Evolutionary conservation across 495 filamentous ascomycete species (phyloP), one percentile per base, ranked within the genome.

Genomic region (Penicillium pulvis): DNA sequence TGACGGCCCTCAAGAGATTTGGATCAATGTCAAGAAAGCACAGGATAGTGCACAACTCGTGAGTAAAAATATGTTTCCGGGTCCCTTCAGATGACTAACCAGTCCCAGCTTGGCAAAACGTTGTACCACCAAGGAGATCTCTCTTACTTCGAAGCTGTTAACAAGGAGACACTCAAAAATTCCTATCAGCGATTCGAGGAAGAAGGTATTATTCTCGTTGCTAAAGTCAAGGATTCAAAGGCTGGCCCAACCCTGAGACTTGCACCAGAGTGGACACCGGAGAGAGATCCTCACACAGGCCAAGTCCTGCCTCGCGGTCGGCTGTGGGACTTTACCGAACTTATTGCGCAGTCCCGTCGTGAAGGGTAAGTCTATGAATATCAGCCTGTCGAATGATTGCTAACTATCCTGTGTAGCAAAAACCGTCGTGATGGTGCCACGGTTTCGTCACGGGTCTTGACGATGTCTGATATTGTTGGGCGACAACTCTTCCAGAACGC

Each of bases 71-170:
- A 45, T 2, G 20, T 16, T 51, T 5, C 31, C 7, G 7, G 2
- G 12, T 41, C 47, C 10, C 14, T 12, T 12, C 12, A 30, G 20
- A 26, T 39, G 12, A 53, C 70, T 74, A 51, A 79, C 60, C 3
- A 23, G 33, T 53, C 30, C 11, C 51, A 92, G 89, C 85, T 97
- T 17, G 94, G 94, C 19, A 98, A 98, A 80, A 97, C 94, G 0
- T 78, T 98, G 8, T 98, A 97, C 68, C 92, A 98, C 70, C 94
- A 98, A 80, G 94, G 94, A 33, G 93, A 97, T 65, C 84, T 98
- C 26, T 90, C 87, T 23, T 98, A 98, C 71, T 97, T 97, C 62
- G 94, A 98, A 74, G 92, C 94, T 7, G 94, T 98, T 61, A 98
- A 98, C 78, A 97, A 96, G 56, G 92, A 98, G 69, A 93, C 92